Evolutionary conservation across 2,329 filamentous ascomycete genomes (phyloP), one percentile per base, ranked within the genome.

Genomic region (Aaosphaeria arxii): DNA sequence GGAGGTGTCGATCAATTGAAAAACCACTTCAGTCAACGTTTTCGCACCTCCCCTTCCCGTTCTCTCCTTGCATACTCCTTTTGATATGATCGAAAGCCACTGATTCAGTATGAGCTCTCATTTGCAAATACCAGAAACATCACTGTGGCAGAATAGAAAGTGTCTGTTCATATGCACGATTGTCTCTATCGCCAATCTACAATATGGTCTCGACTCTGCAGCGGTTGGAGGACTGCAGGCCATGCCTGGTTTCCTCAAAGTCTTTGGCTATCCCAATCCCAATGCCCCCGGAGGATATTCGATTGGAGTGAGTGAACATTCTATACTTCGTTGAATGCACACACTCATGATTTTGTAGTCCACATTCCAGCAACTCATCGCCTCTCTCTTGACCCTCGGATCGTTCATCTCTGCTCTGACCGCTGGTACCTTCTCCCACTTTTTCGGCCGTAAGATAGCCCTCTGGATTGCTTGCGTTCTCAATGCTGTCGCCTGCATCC

Each of bases 351-450:
- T 53, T n/a, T 51, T 48, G 17, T 45, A 74, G 63, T 69, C 71
- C 30, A 75, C 72, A 0, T 75, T 77, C 28, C 76, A 79, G 50
- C 73, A 75, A 52, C 68, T 79, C 2, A 78, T 79, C 48, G 71
- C 71, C 28, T 78, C 75, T 3, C 68, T 79, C 11, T 62, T 79
- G 17, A 78, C 74, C 5, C 64, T 79, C 3, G 76, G 77, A 2
- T 72, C 75, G 4, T 77, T 79, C 53, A 45, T 78, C 11, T 76
- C 74, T 6, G 77, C 74, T 3, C 66, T 77, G 3, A 60, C 73
- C 7, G 73, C 75, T 1, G 75, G 75, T 7, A 57, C 69, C 1
- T 77, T 78, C 54, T 73, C 72, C 9, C 64, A 71, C 47, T 74
- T 67, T 50, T 74, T 77, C 42, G 76, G 76, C 13, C 72, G 76